Evolutionary conservation across 164 flowering plant genomes (phyloP), one percentile per base, ranked within the genome.

Genomic region (Piper longum): DNA sequence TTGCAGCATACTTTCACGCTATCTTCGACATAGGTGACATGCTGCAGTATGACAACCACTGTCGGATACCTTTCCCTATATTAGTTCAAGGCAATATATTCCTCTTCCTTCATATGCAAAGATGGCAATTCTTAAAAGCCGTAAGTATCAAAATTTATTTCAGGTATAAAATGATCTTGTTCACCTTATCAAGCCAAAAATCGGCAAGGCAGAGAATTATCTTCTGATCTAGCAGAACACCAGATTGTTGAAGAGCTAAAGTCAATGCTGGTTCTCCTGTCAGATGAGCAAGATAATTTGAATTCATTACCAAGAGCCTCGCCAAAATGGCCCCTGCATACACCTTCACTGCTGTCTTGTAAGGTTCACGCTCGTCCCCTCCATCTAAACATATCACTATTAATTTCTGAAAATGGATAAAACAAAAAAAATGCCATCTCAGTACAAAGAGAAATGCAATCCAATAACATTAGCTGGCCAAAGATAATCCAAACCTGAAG

Each of bases 121-220:
- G 36, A 26, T 26, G 36, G 2, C 36, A 12, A 48, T 14, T 9
- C 52, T 5, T 9, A 48, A 48, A 48, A 12, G 14, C 3, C 14
- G 7, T 48, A 14, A 48, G 14, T 9, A 9, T 48, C 14, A 9
- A 2, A 12, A 5, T 48, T 9, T 14, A 9, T 14, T 9, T 2
- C 9, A 48, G 3, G 14, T 14, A 9, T 5, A 44, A 5, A 44
- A 14, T 26, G 12, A 48, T 48, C 9, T 9, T 67, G 18, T 14
- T 40, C 71, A 93, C 98, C 97, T 86, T 85, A 65, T 90, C 99
- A 72, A 93, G 84, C 99, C 99, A 93, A 48, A 84, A 56, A 68
- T 93, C 96, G 69, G 83, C 89, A 66, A 93, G 75, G 66, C 81
- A 81, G 69, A 93, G 96, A 69, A 93, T 87, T 65, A 93, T 65